These are phyloP conservation scores for Colletotrichum viniferum DNA, from an alignment of 2,329 filamentous ascomycete species.

Conservation along the genomic window DNA sequence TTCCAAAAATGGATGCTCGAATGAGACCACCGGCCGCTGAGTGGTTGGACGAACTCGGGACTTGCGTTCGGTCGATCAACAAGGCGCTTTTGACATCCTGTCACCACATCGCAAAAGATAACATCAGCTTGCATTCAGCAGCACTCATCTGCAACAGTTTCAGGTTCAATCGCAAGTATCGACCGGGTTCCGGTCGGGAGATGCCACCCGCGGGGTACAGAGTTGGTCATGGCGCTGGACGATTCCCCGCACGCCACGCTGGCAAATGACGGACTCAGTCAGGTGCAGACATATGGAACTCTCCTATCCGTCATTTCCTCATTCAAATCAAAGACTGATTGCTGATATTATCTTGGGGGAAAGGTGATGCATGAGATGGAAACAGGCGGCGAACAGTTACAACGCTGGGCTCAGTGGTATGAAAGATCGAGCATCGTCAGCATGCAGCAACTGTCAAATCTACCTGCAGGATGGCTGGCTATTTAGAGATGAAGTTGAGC, in stretches of 20 bases:
- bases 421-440: neutral
- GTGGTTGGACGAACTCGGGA: neutral
- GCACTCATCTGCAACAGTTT: neutral
- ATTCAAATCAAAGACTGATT: neutral
- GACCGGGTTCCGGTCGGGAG: neutral
- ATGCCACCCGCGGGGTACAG: neutral
- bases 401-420: neutral
- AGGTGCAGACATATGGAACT: neutral
- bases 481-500: neutral
- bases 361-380: neutral
- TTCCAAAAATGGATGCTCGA: neutral
- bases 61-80: neutral
- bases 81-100: neutral
- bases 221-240: neutral
- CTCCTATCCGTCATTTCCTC: neutral
- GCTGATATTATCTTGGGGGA: neutral
- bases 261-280: neutral
- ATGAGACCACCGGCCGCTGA: neutral
- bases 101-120: neutral
- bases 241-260: constrained; percentile 14
- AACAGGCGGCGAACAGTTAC: neutral
- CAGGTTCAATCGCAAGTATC: neutral
- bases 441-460: neutral
- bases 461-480: neutral
- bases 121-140: neutral